These are phyloP conservation scores for Myotisia sp. DNA, from an alignment of 2,329 filamentous ascomycete species.

Conservation along the genomic window DNA sequence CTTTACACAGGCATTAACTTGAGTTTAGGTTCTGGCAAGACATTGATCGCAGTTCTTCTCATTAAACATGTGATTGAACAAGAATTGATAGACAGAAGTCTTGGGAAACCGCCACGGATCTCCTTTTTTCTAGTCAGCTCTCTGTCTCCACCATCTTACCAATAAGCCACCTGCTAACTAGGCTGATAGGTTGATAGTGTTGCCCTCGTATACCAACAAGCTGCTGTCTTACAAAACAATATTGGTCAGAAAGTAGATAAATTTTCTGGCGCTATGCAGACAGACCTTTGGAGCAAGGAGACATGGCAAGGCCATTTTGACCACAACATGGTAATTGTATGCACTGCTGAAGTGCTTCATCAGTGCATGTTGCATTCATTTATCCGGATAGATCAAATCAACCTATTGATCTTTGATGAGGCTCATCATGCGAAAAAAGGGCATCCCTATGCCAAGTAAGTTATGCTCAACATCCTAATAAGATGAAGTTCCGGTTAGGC, in stretches of 20 bases:
- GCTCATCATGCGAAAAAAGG: constrained; percentile 93
- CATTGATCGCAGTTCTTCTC: constrained; percentile 80
- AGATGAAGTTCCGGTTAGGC: neutral
- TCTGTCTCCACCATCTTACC: neutral
- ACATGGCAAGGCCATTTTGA: constrained; percentile 46
- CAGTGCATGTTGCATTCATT: constrained; percentile 67
- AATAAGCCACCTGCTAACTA: constrained; percentile 12
- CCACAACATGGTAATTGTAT: constrained; percentile 72
- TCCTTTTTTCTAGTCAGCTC: constrained; percentile 65
- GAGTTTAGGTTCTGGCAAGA: constrained; percentile 67
- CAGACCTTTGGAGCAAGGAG: constrained; percentile 45
- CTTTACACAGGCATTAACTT: constrained; percentile 9
- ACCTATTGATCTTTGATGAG: constrained; percentile 86
- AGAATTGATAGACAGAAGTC: constrained; percentile 56
- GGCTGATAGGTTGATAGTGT: constrained; percentile 59
- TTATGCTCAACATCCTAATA: neutral
- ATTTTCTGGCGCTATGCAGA: constrained; percentile 57
- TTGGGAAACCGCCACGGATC: constrained; percentile 47
- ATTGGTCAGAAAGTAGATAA: constrained; percentile 60
- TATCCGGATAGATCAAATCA: constrained; percentile 68
- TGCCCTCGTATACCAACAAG: constrained; percentile 78
- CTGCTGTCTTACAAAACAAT: constrained; percentile 65
- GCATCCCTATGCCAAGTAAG: constrained; percentile 63
- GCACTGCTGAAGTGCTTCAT: constrained; percentile 75
- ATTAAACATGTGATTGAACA: constrained; percentile 60